Evolutionary conservation across 208 protist species (phyloP).

Genomic region (Trypanosoma congolense): DNA sequence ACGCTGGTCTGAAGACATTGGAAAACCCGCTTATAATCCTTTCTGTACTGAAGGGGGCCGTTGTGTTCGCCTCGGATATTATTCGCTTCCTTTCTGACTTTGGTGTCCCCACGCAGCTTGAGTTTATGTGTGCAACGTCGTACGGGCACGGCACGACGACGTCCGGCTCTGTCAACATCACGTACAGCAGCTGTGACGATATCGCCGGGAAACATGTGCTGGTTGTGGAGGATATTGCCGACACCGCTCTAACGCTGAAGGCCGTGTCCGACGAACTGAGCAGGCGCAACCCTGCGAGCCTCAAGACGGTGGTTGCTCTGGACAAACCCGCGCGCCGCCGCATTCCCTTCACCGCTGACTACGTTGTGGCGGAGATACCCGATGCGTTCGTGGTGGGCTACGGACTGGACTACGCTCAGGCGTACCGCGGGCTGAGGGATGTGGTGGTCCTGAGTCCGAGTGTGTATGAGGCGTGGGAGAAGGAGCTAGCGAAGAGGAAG

Average conservation of each 20-base stretch:
- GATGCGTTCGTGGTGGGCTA: conserved; percentile 88
- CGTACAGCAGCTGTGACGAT: conserved; percentile 73
- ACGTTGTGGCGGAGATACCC: conserved; percentile 57
- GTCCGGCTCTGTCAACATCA: conserved; percentile 77
- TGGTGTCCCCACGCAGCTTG: conserved; percentile 65
- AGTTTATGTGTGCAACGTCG: conserved; percentile 85
- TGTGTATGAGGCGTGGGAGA: conserved; percentile 33
- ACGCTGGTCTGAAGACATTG: conserved; percentile 22
- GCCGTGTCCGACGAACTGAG: conserved; percentile 60
- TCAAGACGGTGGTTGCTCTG: conserved; percentile 81
- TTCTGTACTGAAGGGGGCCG: conserved; percentile 81
- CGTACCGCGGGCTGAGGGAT: conserved; percentile 77
- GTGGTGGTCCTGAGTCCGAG: conserved; percentile 58
- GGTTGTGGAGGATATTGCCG: conserved; percentile 90
- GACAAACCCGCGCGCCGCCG: conserved; percentile 75
- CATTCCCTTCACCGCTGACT: conserved; percentile 50
- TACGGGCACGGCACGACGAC: conserved; percentile 44
- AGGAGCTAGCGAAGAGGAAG: background rate
- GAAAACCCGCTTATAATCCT: conserved; percentile 76
- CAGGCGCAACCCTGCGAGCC: conserved; percentile 53
- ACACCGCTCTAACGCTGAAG: conserved; percentile 75
- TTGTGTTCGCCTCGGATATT: conserved; percentile 82
- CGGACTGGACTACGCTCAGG: conserved; percentile 85
- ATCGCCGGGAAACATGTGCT: conserved; percentile 75
- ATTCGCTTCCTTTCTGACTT: conserved; percentile 48